Conservation (phyloP, 2,329 filamentous ascomycete genomes). For the Pseudogymnoascus sp. region DNA sequence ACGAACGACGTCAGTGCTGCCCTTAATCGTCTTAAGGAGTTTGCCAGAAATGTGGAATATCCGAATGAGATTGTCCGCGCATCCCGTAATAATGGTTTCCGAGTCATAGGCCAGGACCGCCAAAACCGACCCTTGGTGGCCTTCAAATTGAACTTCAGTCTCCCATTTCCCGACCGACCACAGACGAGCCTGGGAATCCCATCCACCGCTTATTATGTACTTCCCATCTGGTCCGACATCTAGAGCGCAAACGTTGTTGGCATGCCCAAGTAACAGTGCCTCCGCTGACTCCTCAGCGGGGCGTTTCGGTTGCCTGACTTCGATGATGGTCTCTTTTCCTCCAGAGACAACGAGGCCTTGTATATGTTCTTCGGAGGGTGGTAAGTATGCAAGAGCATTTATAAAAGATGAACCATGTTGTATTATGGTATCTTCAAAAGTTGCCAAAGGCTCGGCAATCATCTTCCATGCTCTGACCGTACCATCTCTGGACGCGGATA, state of each 20-base stretch:
- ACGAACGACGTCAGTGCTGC: slow-evolving; percentile 74
- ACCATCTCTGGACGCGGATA: slow-evolving; percentile 86
- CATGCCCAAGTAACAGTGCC: slow-evolving; percentile 76
- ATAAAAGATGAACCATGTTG: slow-evolving; percentile 78
- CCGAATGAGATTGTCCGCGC: slow-evolving; percentile 81
- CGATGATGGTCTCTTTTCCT: slow-evolving; percentile 87
- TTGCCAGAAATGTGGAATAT: slow-evolving; percentile 63
- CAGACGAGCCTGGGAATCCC: slow-evolving; percentile 80
- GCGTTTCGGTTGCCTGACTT: slow-evolving; percentile 67
- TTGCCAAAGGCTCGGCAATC: slow-evolving; percentile 53
- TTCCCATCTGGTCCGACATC: slow-evolving; percentile 65
- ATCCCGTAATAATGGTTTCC: slow-evolving; percentile 77
- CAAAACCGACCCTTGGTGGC: slow-evolving; percentile 81
- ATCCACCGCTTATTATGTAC: slow-evolving; percentile 82
- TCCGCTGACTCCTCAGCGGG: slow-evolving; percentile 68
- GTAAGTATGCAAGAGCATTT: slow-evolving; percentile 72
- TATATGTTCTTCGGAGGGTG: slow-evolving; percentile 53
- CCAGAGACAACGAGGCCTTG: slow-evolving; percentile 79
- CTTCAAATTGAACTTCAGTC: slow-evolving; percentile 58
- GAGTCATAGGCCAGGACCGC: slow-evolving; percentile 78
- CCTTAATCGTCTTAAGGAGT: slow-evolving; percentile 54
- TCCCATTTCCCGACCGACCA: slow-evolving; percentile 88
- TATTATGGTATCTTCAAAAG: slow-evolving; percentile 69
- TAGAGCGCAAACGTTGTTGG: slow-evolving; percentile 78
- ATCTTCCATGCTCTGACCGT: slow-evolving; percentile 82